Conservation (phyloP, 1,284 basidiomycete species). For the Coniferiporia weirii region DNA sequence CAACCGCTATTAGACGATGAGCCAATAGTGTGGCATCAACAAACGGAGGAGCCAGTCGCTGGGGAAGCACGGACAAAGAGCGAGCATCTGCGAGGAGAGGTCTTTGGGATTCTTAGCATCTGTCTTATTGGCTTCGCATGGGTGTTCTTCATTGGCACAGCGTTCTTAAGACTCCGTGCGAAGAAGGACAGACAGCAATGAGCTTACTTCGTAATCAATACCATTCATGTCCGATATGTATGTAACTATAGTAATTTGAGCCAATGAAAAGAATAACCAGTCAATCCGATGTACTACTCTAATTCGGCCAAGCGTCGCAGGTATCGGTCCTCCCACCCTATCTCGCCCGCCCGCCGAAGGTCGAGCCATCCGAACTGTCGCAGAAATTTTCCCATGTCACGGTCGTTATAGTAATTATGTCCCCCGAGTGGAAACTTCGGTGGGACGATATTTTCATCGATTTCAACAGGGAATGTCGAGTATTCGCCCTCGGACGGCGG, state of each 20-base stretch:
- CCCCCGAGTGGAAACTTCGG: constrained; percentile 39
- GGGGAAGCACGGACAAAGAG: constrained; percentile 28
- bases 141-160: constrained; percentile 62
- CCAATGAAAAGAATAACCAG: neutral
- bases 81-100: constrained; percentile 44
- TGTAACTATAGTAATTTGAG: neutral
- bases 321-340: constrained; percentile 30
- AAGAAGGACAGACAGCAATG: constrained; percentile 16
- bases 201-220: neutral
- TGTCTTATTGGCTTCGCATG: constrained; percentile 52
- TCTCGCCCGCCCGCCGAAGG: constrained; percentile 28
- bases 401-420: constrained; percentile 54
- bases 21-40: constrained; percentile 10
- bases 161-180: constrained; percentile 49
- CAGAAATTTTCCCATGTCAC: constrained; percentile 42
- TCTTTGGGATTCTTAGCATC: constrained; percentile 42
- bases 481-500: constrained; percentile 42
- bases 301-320: neutral
- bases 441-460: constrained; percentile 22
- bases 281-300: neutral
- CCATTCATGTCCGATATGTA: neutral
- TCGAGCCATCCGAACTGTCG: constrained; percentile 41
- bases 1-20: constrained; percentile 13
- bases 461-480: constrained; percentile 35
- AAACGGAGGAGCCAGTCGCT: constrained; percentile 16